Conservation (phyloP, 164 flowering plant species). For the Nelumbo lutea region DNA sequence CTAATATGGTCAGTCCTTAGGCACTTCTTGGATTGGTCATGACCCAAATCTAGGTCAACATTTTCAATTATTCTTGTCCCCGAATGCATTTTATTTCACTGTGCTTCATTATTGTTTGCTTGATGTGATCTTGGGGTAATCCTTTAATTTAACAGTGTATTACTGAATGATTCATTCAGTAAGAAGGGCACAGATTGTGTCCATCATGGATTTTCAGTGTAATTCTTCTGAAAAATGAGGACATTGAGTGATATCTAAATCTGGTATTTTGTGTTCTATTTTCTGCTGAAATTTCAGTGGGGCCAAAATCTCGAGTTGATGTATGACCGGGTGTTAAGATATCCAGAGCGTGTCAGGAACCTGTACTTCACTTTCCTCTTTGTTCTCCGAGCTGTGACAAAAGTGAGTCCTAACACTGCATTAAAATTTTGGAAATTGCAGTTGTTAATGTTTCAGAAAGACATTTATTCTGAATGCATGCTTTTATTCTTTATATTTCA, state of each 20-base stretch:
- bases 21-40: background rate
- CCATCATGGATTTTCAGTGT: background rate
- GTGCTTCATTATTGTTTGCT: background rate
- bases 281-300: slow-evolving; percentile 57
- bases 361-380: slow-evolving; percentile 92
- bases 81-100: too few species aligned
- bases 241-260: background rate
- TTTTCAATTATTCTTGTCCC: background rate
- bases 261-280: background rate
- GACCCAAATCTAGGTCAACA: background rate
- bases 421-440: background rate
- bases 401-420: slow-evolving; percentile 42
- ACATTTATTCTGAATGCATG: background rate
- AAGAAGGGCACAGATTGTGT: background rate
- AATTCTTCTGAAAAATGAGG: too few species aligned
- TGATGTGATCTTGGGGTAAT: background rate
- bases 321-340: slow-evolving; percentile 76
- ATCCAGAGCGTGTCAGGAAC: slow-evolving; percentile 86
- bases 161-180: background rate
- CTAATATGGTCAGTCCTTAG: background rate
- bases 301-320: slow-evolving; percentile 68
- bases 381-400: slow-evolving; percentile 93
- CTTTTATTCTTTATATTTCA: slow-evolving; percentile 12
- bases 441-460: background rate
- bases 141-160: background rate